A percentile compares a stretch with the other conserved stretches of the same genome.
Conservation (phyloP, 768 basidiomycete species). For the Arthromyces matolae region DNA sequence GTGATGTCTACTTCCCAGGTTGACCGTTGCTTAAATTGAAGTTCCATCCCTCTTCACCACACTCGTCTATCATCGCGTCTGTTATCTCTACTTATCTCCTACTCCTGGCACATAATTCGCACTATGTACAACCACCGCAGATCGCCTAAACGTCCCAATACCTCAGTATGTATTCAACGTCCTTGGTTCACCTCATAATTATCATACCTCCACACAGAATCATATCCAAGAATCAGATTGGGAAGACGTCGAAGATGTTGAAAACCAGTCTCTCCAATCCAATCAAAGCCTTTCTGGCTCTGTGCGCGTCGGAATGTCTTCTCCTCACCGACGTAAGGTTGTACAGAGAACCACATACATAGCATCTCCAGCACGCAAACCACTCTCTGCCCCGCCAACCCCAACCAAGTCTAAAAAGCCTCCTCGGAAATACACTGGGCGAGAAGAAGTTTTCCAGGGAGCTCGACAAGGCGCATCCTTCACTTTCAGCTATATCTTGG, state of each 20-base stretch:
- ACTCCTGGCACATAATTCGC: background rate
- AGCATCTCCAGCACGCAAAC: constrained; percentile 20
- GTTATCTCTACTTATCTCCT: background rate
- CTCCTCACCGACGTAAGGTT: constrained; percentile 29
- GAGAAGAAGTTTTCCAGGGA: constrained; percentile 25
- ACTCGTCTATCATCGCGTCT: too few relatives aligned
- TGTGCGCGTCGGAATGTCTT: constrained; percentile 14
- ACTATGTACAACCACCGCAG: background rate
- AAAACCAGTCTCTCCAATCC: constrained; percentile 8
- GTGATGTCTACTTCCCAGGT: too few relatives aligned
- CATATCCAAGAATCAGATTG: constrained; percentile 21
- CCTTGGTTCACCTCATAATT: background rate
- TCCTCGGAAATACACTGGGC: constrained; percentile 16
- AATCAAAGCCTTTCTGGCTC: constrained; percentile 12
- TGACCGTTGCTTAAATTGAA: too few relatives aligned
- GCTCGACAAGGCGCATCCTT: constrained; percentile 27
- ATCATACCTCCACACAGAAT: constrained; percentile 5
- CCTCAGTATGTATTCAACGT: background rate
- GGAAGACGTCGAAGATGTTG: constrained; percentile 31
- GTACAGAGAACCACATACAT: constrained; percentile 18
- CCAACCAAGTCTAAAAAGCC: constrained; percentile 6
- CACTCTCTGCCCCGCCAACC: constrained; percentile 6
- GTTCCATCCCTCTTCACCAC: too few relatives aligned
- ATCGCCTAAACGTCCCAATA: background rate
- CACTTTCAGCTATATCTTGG: constrained; percentile 38